Evolutionary conservation across 495 filamentous ascomycete species (phyloP), one percentile per base, ranked within the genome.

Genomic region (Penicillium crystallinum): DNA sequence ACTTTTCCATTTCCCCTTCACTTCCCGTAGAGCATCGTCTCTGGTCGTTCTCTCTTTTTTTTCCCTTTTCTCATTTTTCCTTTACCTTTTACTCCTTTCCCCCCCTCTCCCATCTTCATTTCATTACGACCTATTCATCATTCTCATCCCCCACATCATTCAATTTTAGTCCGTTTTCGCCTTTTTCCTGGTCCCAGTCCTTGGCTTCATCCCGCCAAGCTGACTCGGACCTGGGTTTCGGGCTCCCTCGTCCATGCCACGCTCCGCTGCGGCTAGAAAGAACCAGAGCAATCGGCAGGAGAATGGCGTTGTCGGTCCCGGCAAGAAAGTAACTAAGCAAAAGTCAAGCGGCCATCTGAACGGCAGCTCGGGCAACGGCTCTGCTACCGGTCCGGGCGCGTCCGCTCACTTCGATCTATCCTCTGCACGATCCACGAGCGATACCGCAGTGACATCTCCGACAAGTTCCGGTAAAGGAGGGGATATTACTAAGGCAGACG

Each of bases 231-330:
- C 70, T 72, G 68, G 72, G 65, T 70, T 65, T 69, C 63, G 61
- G 70, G 69, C 66, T 68, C 62, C 62, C 69, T 76, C 63, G 70
- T 73, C 70, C 68, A 90, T 90, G 88, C 83, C 86, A 84, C 84
- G 83, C 73, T 80, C 81, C 71, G 73, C 81, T 72, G 86, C 86
- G 79, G 67, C 70, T 68, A 72, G 73, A 67, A 76, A 75, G 68
- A 72, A 68, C 67, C 70, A 73, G 61, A 88, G 87, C 77, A 89
- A 83, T 65, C 82, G 87, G 64, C 85, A 92, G 70, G 90, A 96
- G 73, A 90, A 87, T 85, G 90, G 91, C 60, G 74, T 89, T 59
- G 87, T 87, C 75, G 83, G 83, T 59, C 86, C 90, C 48, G 88
- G 87, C 57, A 92, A 90, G 83, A 86, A 88, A 74, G 77, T 93